Base-by-base conservation (phyloP, 225 moss, liverwort and hornwort genomes). In the Straminergon stramineum region DNA sequence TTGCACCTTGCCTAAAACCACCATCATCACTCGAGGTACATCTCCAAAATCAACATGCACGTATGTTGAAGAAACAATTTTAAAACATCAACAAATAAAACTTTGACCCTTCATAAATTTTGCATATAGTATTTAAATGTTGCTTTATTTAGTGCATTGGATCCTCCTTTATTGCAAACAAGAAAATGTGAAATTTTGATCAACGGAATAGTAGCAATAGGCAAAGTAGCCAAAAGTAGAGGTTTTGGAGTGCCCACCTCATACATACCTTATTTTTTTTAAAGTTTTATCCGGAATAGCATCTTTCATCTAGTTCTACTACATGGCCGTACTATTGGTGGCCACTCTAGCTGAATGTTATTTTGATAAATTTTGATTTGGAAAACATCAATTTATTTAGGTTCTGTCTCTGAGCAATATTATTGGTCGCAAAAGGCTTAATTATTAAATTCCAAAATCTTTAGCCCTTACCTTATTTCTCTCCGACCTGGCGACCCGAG, bases 1-100 rank as follows among this genome's bases (percentile, higher is more conserved):
- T 66, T 6, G 3, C 17, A 10, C 5, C 34, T 1, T 19, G 2
- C 5, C 19, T 66, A 10, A 35, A 34, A 35, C 1, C 4, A 0
- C 35, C 19, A 10, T 35, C 19, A 66, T 19, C 6, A 35, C 10
- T 18, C 0, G 35, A 3, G 3, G 0, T 19, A 35, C 35, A 35
- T 6, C 6, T 67, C 35, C 5, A 6, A 67, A 67, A 19, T 35
- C 10, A 35, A 35, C 35, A 15, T 35, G 3, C 35, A 66, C 3
- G 0, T 35, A 20, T 17, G 11, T 11, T 67, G 19, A 34, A 66
- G 11, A 35, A 35, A 35, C 2, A 0, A 34, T 18, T 66, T 10
- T 34, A 5, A 10, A 67, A 35, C 67, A 35, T 35, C 11, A 3
- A 67, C 19, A 35, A 67, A 19, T 17, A 65, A 35, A 67, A 67